Percentiles rank a stretch among this genome's conserved stretches.
phyloP scores from a whole-genome alignment of 1,284 basidiomycete genomes.

The Amylostereum areolatum region DNA sequence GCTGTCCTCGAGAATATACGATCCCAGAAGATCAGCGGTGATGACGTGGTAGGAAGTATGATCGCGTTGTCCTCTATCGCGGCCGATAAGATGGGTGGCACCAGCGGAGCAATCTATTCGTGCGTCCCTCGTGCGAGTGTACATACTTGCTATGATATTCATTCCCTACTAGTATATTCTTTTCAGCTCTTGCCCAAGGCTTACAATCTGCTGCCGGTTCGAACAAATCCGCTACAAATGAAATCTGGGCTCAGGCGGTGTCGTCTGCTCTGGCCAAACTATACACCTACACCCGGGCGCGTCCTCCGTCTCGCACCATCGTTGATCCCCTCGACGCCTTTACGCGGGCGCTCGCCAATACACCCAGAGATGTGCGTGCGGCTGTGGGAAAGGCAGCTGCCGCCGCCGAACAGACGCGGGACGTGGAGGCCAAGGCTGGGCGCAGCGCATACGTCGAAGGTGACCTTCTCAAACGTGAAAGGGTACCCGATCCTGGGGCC shows the following conservation, averaged over 20 bases:
- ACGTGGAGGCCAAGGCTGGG: conserved; percentile 82
- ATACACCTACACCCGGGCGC: conserved; percentile 85
- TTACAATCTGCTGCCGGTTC: conserved; percentile 39
- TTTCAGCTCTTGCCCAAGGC: conserved; percentile 79
- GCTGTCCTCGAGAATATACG: conserved; percentile 48
- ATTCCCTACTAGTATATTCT: conserved; percentile 62
- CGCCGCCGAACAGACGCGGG: conserved; percentile 70
- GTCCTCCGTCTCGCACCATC: conserved; percentile 86
- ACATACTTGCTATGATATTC: background rate
- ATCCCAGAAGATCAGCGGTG: conserved; percentile 45
- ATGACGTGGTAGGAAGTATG: conserved; percentile 59
- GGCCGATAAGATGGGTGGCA: conserved; percentile 89
- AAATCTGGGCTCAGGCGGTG: conserved; percentile 62
- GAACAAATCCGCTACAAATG: conserved; percentile 31
- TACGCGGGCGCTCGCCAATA: conserved; percentile 41
- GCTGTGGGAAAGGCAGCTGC: conserved; percentile 62
- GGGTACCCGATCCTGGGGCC: conserved; percentile 84
- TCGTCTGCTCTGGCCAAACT: conserved; percentile 62
- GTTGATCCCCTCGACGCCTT: conserved; percentile 91
- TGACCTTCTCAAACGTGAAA: conserved; percentile 60
- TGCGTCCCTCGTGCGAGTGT: conserved; percentile 29
- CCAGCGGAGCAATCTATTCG: conserved; percentile 89
- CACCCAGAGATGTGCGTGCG: conserved; percentile 33
- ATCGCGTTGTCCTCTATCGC: conserved; percentile 70
- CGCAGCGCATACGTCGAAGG: conserved; percentile 85